Base-by-base conservation (phyloP, 164 flowering plant species). In the Umbilicus rupestris region DNA sequence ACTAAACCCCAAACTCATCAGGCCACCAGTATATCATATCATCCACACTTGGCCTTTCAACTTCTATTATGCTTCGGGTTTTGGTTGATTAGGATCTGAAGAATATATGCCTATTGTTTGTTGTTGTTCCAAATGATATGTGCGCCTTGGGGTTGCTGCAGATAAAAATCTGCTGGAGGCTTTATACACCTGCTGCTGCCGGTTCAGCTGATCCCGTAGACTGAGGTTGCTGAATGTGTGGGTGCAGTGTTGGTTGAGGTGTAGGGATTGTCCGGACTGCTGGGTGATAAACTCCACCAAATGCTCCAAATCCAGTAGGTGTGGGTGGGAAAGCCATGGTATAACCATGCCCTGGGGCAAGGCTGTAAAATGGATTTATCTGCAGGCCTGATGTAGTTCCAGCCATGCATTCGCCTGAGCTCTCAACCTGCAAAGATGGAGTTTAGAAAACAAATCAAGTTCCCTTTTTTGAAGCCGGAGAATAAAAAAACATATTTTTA, bases 251-350 rank as follows among this genome's bases (percentile, higher is more conserved):
- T 24, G 29, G 30, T 52, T 52, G 58, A 52, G 59, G 30, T 5
- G 59, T 3, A 26, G 59, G 59, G 59, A 52, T 24, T 52, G 59
- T 1, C 31, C 26, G 59, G 15, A 14, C 17, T 24, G 31, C 28
- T 26, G 59, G 59, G 59, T 52, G 59, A 52, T 52, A 24, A 11
- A 52, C 57, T 50, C 29, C 57, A 50, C 57, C 57, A 10, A 20
- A 26, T 8, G 30, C 16, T 52, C 31, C 59, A 52, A 26, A 26
- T 26, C 59, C 59, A 11, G 59, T 26, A 2, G 59, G 59, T 26
- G 59, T 52, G 30, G 59, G 31, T 52, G 59, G 59, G 59, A 52
- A 24, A 50, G 24, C 58, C 58, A 50, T 52, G 58, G 58, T 30
- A 52, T 52, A 30, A 26, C 58, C 30, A 30, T 52, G 58, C 4